Conservation (phyloP, 345 rosid genomes). For the Gossypium mustelinum region DNA sequence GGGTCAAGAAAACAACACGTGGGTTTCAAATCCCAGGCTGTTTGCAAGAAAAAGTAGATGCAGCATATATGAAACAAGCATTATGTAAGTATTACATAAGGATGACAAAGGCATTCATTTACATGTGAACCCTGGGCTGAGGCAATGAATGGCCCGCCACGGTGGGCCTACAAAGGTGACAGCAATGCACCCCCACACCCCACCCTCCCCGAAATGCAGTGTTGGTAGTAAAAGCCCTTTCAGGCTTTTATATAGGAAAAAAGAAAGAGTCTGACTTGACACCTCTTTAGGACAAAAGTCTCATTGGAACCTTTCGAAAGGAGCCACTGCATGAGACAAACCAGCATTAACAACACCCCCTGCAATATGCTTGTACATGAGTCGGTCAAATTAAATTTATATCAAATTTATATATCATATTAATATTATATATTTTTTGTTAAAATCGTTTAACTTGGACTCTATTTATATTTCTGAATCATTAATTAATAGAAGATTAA, state of each 20-base stretch:
- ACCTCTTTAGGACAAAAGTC: slow-evolving; percentile 1
- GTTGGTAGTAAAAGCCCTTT: background rate
- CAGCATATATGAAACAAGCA: background rate
- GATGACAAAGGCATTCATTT: background rate
- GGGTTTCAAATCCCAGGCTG: slow-evolving; percentile 35
- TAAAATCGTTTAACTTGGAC: background rate
- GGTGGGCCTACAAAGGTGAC: background rate
- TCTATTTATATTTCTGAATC: background rate
- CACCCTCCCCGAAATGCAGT: background rate
- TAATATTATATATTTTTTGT: background rate
- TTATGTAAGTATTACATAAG: background rate
- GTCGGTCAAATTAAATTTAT: background rate
- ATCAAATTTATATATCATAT: background rate
- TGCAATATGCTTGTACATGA: background rate
- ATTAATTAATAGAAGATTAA: background rate
- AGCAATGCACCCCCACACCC: background rate
- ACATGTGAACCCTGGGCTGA: background rate
- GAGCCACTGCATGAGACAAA: slow-evolving; percentile 35
- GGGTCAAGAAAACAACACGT: too few species aligned
- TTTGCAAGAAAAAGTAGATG: slow-evolving; percentile 9
- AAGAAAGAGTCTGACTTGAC: background rate
- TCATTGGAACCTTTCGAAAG: background rate
- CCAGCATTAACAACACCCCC: slow-evolving; percentile 21
- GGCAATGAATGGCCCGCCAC: background rate
- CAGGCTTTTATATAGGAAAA: background rate